Evolutionary conservation across 441 rosid genomes (phyloP).

Genomic region (Euphorbia celastroides): DNA sequence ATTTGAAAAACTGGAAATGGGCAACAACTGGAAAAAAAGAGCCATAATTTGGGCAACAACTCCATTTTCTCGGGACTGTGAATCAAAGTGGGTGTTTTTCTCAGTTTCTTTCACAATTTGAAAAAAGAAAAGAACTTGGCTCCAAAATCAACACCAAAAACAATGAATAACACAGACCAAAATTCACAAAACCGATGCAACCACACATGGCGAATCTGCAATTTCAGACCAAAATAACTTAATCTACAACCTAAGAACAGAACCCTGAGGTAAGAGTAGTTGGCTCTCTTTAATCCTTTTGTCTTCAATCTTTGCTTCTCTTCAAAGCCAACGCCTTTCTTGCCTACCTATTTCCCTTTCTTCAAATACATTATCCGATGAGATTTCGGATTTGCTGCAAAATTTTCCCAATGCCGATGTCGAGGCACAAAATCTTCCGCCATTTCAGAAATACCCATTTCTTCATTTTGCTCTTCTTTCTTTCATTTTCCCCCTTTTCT

Average conservation of each 20-base stretch:
- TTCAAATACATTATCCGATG: conserved; percentile 19
- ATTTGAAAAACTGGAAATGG: neutral
- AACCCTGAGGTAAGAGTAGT: conserved; percentile 64
- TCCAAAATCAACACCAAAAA: conserved; percentile 40
- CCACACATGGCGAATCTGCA: conserved; percentile 50
- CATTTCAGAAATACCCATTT: conserved; percentile 14
- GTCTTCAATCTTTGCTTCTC: conserved; percentile 39
- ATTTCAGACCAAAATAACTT: conserved; percentile 13
- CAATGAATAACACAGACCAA: conserved; percentile 29
- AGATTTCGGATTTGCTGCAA: conserved; percentile 56
- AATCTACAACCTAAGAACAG: conserved; percentile 27
- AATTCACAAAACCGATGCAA: conserved; percentile 74
- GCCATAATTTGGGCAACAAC: neutral
- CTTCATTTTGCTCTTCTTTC: conserved; percentile 21
- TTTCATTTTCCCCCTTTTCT: conserved; percentile 21
- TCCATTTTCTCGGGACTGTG: conserved; percentile 23
- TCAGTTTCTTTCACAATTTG: neutral
- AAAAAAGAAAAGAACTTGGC: conserved; percentile 24
- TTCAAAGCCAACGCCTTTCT: conserved; percentile 27
- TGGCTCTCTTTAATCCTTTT: conserved; percentile 21
- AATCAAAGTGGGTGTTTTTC: conserved; percentile 13
- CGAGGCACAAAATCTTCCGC: conserved; percentile 43
- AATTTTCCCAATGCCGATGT: conserved; percentile 50
- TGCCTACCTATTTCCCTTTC: too few species aligned
- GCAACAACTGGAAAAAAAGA: neutral